phyloP scores from a whole-genome alignment of 2,329 filamentous ascomycete genomes.

The Aspergillus sojae region DNA sequence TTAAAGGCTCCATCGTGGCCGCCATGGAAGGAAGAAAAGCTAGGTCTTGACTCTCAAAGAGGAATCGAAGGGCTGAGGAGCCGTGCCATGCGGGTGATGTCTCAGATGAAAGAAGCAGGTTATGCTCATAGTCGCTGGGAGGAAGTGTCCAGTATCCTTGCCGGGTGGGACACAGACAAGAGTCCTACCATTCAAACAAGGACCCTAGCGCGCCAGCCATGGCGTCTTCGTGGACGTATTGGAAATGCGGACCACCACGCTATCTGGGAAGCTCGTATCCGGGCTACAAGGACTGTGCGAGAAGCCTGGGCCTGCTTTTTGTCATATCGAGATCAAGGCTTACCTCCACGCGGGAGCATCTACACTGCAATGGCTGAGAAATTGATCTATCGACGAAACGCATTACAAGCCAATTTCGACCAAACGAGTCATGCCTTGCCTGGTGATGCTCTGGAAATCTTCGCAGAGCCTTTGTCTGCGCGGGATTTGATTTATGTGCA shows the following conservation, averaged over 20 bases:
- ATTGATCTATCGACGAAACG: slow-evolving; percentile 45
- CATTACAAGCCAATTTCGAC: slow-evolving; percentile 26
- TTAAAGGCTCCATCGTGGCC: slow-evolving; percentile 66
- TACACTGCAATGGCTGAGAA: slow-evolving; percentile 63
- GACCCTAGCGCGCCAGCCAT: slow-evolving; percentile 41
- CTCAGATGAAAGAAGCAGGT: slow-evolving; percentile 62
- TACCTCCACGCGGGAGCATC: slow-evolving; percentile 43
- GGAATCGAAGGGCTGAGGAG: slow-evolving; percentile 59
- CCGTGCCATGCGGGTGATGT: slow-evolving; percentile 58
- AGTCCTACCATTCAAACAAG: slow-evolving; percentile 66
- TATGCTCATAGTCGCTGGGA: slow-evolving; percentile 58
- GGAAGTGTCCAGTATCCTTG: slow-evolving; percentile 54
- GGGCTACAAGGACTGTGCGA: slow-evolving; percentile 61
- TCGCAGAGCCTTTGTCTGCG: slow-evolving; percentile 58
- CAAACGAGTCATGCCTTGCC: slow-evolving; percentile 44
- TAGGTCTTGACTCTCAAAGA: slow-evolving; percentile 62
- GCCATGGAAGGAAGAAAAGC: slow-evolving; percentile 65
- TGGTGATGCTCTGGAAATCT: slow-evolving; percentile 59
- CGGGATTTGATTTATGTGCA: slow-evolving; percentile 61
- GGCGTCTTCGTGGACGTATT: slow-evolving; percentile 19
- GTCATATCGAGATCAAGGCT: slow-evolving; percentile 52
- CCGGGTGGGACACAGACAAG: slow-evolving; percentile 65
- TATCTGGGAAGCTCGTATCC: slow-evolving; percentile 61
- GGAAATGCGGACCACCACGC: slow-evolving; percentile 29
- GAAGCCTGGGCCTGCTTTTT: slow-evolving; percentile 69